Evolutionary conservation across 768 basidiomycete species (phyloP).

Genomic region (Sistotremastrum niveocremeum): DNA sequence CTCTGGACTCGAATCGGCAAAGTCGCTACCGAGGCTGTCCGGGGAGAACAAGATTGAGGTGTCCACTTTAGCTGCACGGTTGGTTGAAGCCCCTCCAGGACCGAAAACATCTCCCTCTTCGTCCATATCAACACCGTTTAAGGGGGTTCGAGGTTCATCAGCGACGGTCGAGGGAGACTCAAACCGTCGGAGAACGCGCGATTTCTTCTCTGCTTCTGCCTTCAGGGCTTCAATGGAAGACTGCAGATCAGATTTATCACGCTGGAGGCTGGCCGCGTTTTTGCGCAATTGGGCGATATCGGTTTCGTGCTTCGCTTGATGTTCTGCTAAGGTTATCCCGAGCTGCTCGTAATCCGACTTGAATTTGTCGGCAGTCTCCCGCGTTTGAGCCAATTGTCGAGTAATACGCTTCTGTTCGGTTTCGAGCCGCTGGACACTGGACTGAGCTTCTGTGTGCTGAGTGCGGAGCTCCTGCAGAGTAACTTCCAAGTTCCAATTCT

Average conservation of each 20-base stretch:
- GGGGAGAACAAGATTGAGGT: slow-evolving; percentile 32
- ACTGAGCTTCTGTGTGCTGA: slow-evolving; percentile 52
- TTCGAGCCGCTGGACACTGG: slow-evolving; percentile 56
- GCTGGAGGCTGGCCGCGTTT: slow-evolving; percentile 70
- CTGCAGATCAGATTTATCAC: slow-evolving; percentile 90
- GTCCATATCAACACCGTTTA: slow-evolving; percentile 30
- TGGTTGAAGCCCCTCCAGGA: slow-evolving; percentile 46
- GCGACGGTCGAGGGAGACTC: slow-evolving; percentile 67
- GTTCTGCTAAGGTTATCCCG: slow-evolving; percentile 45
- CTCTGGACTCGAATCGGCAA: slow-evolving; percentile 42
- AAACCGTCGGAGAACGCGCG: slow-evolving; percentile 45
- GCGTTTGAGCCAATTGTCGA: slow-evolving; percentile 54
- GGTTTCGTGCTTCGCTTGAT: slow-evolving; percentile 87
- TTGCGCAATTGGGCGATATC: slow-evolving; percentile 87
- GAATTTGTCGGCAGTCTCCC: slow-evolving; percentile 68
- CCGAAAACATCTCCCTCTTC: slow-evolving; percentile 54
- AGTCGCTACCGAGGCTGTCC: slow-evolving; percentile 34
- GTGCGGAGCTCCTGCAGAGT: slow-evolving; percentile 73
- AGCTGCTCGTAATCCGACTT: slow-evolving; percentile 79
- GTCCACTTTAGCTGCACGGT: slow-evolving; percentile 38
- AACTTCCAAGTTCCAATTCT: slow-evolving; percentile 98
- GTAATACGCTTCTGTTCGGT: slow-evolving; percentile 73
- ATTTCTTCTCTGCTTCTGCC: slow-evolving; percentile 54
- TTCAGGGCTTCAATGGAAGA: slow-evolving; percentile 65
- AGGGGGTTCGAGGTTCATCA: slow-evolving; percentile 16